Percentiles rank a stretch among this genome's conserved stretches.
phyloP scores from a whole-genome alignment of 306 rosid species.

The Inga laurina region DNA sequence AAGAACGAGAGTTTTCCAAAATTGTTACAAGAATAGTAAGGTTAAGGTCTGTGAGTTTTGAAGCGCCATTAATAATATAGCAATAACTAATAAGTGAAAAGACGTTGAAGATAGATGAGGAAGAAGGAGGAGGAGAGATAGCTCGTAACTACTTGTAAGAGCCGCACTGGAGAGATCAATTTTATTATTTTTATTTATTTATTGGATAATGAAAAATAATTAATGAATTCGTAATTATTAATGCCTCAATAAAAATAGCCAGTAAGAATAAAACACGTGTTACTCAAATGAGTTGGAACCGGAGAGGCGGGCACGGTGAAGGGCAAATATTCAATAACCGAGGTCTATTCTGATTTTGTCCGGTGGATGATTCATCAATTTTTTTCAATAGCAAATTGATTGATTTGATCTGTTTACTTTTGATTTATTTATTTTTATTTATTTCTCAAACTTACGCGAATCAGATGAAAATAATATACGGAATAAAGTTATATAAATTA shows the following conservation, averaged over 20 bases:
- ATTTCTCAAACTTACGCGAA: background rate
- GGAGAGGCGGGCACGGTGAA: background rate
- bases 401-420: background rate
- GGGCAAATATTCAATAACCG: background rate
- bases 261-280: background rate
- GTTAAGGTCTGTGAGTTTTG: background rate
- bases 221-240: background rate
- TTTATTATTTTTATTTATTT: background rate
- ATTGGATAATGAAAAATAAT: background rate
- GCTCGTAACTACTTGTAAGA: conserved; percentile 5
- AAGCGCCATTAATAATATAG: conserved; percentile 18
- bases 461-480: too few species aligned
- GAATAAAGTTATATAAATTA: too few species aligned
- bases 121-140: conserved; percentile 19
- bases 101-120: conserved; percentile 8
- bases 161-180: background rate
- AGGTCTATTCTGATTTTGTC: background rate
- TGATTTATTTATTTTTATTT: background rate
- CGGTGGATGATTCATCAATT: background rate
- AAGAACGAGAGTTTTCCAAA: background rate
- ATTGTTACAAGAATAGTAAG: background rate
- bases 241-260: background rate
- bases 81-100: conserved; percentile 25
- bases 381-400: background rate
- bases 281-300: background rate